A percentile compares a stretch with the other conserved stretches of the same genome.
Conservation (phyloP, 1,139 yeast genomes). For the Debaryomyces sp. region DNA sequence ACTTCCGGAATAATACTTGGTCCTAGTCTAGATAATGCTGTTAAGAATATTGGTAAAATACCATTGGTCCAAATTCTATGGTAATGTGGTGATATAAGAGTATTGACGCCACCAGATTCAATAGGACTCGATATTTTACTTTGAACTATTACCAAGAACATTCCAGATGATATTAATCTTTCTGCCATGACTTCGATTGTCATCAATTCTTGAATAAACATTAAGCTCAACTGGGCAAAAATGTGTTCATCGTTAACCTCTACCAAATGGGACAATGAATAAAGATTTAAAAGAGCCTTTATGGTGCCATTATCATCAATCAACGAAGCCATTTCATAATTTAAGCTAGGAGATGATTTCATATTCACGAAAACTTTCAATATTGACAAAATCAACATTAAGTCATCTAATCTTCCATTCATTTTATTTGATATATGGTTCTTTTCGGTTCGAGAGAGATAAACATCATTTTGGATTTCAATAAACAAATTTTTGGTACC, state of each 20-base stretch:
- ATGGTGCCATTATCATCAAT: slow-evolving; percentile 64
- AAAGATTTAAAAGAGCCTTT: slow-evolving; percentile 63
- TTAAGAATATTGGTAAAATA: slow-evolving; percentile 66
- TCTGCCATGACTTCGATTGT: slow-evolving; percentile 67
- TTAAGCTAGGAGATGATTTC: slow-evolving; percentile 52
- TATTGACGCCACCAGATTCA: slow-evolving; percentile 64
- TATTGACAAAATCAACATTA: slow-evolving; percentile 63
- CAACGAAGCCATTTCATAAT: slow-evolving; percentile 52
- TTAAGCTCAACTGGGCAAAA: slow-evolving; percentile 73
- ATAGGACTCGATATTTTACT: slow-evolving; percentile 71
- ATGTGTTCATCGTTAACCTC: slow-evolving; percentile 64
- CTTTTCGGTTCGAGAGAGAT: slow-evolving; percentile 37
- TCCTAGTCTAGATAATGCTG: slow-evolving; percentile 65
- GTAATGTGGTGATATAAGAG: slow-evolving; percentile 52
- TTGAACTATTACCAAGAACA: slow-evolving; percentile 71
- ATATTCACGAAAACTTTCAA: slow-evolving; percentile 59
- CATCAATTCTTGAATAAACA: slow-evolving; percentile 71
- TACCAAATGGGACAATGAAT: slow-evolving; percentile 67
- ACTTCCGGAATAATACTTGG: slow-evolving; percentile 65
- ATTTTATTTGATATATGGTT: slow-evolving; percentile 30
- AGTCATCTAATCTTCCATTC: slow-evolving; percentile 61
- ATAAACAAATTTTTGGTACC: slow-evolving; percentile 58
- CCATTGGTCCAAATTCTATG: slow-evolving; percentile 86
- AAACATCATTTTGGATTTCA: slow-evolving; percentile 57
- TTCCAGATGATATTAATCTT: slow-evolving; percentile 62